Percentiles rank a stretch among this genome's conserved stretches.
Evolutionary conservation across 2,329 filamentous ascomycete species (phyloP).

Genomic region (Fusarium concolor): DNA sequence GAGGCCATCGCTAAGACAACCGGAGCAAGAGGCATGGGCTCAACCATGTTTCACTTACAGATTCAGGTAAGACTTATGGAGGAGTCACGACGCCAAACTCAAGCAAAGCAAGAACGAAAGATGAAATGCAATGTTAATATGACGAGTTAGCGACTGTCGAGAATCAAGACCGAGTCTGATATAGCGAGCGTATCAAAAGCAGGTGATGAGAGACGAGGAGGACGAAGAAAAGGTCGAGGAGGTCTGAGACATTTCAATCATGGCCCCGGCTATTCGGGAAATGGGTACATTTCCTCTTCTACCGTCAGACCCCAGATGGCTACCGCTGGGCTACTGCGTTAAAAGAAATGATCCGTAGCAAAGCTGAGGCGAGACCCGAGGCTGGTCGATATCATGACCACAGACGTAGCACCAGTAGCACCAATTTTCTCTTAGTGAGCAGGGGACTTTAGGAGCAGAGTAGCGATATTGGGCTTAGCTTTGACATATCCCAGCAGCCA

Average conservation of each 20-base stretch:
- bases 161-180: slow-evolving; percentile 20
- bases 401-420: slow-evolving; percentile 33
- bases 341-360: slow-evolving; percentile 42
- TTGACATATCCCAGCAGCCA: slow-evolving; percentile 24
- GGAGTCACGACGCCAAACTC: not conserved
- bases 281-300: not conserved
- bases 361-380: slow-evolving; percentile 42
- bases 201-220: slow-evolving; percentile 26
- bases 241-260: slow-evolving; percentile 28
- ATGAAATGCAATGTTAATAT: not conserved
- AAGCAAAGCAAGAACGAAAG: slow-evolving; percentile 6
- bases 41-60: slow-evolving; percentile 25
- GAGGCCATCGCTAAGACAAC: slow-evolving; percentile 34
- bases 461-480: slow-evolving; percentile 43
- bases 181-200: slow-evolving; percentile 33
- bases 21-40: slow-evolving; percentile 5
- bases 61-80: slow-evolving; percentile 1
- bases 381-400: slow-evolving; percentile 45
- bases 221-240: slow-evolving; percentile 25
- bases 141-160: slow-evolving; percentile 22
- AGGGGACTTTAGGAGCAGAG: slow-evolving; percentile 30
- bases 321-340: slow-evolving; percentile 22
- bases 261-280: slow-evolving; percentile 1
- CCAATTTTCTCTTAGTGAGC: slow-evolving; percentile 25
- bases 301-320: slow-evolving; percentile 8